Conservation (phyloP, 169 alveolate species). For the Perkinsus marinus region DNA sequence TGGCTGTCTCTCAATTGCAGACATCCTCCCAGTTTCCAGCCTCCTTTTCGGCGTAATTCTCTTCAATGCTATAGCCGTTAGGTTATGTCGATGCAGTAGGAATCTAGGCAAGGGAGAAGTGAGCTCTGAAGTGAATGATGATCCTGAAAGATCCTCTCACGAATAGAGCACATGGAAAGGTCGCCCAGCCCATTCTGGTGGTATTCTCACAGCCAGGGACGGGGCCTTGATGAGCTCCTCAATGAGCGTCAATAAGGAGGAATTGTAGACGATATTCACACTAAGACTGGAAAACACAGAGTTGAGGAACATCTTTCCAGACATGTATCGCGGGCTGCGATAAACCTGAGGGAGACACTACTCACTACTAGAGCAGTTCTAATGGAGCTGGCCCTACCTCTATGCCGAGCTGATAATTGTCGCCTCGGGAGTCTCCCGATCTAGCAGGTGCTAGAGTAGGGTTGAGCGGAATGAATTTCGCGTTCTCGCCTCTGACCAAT, state of each 20-base stretch:
- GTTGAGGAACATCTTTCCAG: neutral
- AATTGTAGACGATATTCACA: neutral
- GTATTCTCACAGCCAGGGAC: neutral
- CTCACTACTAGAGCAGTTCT: too few relatives aligned
- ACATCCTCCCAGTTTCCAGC: too few relatives aligned
- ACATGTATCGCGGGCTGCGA: neutral
- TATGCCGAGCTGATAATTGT: neutral
- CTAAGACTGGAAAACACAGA: neutral
- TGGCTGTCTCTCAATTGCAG: too few relatives aligned
- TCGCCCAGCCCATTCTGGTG: neutral
- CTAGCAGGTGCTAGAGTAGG: neutral
- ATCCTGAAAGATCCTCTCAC: neutral
- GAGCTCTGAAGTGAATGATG: too few relatives aligned
- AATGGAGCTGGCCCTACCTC: neutral
- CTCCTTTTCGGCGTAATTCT: neutral
- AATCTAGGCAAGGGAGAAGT: neutral
- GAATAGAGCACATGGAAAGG: neutral
- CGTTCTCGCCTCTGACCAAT: neutral
- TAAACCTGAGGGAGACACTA: neutral
- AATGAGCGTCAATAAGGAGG: neutral
- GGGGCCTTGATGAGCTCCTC: neutral
- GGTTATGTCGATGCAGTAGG: neutral
- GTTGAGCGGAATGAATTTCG: neutral
- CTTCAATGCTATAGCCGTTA: neutral
- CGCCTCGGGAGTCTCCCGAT: neutral